Base-by-base conservation (phyloP, 2,329 filamentous ascomycete genomes). In the Calonectria ilicicola region DNA sequence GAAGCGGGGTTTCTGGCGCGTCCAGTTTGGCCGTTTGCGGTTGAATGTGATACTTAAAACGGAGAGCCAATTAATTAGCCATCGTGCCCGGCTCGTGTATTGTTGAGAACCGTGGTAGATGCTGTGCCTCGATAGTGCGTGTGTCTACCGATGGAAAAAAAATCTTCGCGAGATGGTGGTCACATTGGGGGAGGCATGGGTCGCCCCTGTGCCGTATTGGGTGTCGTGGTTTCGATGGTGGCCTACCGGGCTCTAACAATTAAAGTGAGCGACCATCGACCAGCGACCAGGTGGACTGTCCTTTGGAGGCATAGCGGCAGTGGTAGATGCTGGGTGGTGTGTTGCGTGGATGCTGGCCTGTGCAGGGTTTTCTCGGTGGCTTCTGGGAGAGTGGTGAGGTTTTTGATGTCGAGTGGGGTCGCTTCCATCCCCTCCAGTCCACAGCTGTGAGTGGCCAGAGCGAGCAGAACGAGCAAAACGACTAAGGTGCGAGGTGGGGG, bases 341-440 rank as follows among this genome's bases (percentile, higher is more conserved):
- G 65, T 46, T 71, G 58, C 56, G 46, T 66, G 21, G 58, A 65
- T 65, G 56, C 65, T 58, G 65, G 65, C 64, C 65, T 49, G 69
- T 71, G 69, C 69, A 68, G 53, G 65, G 38, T 62, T 63, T 67
- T 71, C 46, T 71, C 44, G 65, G 65, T 58, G 65, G 53, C 44
- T 62, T 60, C 21, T 60, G 40, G 67, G 21, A 27, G 56, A 53
- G 35, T 69, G 67, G 67, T 67, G 65, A 71, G 69, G 65, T 64
- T 71, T 67, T 71, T 68, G 53, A 68, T 62, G 65, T 62, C 40
- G 27, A 29, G 69, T 71, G 69, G 65, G 69, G 69, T 67, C 64
- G 46, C 27, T 56, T 49, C 21, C 47, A 40, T 58, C 46, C 27
- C 64, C 29, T 67, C 65, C 65, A 71, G 47, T 63, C 64, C 38